A percentile compares a stretch with the other conserved stretches of the same genome.
phyloP scores from a whole-genome alignment of 2,329 filamentous ascomycete genomes.

The Cytospora piceicola region DNA sequence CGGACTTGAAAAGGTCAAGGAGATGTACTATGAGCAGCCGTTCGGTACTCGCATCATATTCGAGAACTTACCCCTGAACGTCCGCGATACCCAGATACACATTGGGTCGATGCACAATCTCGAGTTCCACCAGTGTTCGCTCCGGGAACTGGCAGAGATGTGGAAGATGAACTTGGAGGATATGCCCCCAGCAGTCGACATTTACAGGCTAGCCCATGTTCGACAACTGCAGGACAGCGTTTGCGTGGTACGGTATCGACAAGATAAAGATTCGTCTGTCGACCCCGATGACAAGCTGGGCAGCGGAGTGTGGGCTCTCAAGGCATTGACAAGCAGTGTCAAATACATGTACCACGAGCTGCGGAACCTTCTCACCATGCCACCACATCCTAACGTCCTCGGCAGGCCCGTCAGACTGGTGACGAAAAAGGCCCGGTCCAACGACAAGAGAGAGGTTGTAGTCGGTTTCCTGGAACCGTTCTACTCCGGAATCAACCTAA shows the following conservation, averaged over 20 bases:
- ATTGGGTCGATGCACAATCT: constrained; percentile 56
- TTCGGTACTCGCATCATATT: constrained; percentile 64
- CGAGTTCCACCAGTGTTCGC: constrained; percentile 55
- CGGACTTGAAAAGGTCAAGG: constrained; percentile 37
- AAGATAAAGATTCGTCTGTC: neutral
- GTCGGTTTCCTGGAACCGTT: constrained; percentile 61
- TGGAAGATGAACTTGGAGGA: constrained; percentile 47
- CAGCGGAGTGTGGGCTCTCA: constrained; percentile 55
- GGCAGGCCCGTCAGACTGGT: constrained; percentile 56
- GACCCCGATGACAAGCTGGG: constrained; percentile 15
- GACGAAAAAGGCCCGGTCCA: constrained; percentile 60
- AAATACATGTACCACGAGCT: constrained; percentile 67
- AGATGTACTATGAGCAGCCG: constrained; percentile 51
- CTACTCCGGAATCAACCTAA: constrained; percentile 57
- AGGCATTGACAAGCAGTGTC: constrained; percentile 59
- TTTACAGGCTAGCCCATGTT: constrained; percentile 54
- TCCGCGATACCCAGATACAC: constrained; percentile 50
- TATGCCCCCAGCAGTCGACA: constrained; percentile 53
- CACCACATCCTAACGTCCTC: constrained; percentile 58
- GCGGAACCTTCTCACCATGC: constrained; percentile 55
- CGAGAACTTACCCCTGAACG: constrained; percentile 52
- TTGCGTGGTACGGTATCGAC: constrained; percentile 52
- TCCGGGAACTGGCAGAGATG: constrained; percentile 45
- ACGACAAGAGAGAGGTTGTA: constrained; percentile 58
- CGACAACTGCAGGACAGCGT: constrained; percentile 63